Evolutionary conservation across 2,329 filamentous ascomycete species (phyloP).

Genomic region (Parastagonospora nodorum): DNA sequence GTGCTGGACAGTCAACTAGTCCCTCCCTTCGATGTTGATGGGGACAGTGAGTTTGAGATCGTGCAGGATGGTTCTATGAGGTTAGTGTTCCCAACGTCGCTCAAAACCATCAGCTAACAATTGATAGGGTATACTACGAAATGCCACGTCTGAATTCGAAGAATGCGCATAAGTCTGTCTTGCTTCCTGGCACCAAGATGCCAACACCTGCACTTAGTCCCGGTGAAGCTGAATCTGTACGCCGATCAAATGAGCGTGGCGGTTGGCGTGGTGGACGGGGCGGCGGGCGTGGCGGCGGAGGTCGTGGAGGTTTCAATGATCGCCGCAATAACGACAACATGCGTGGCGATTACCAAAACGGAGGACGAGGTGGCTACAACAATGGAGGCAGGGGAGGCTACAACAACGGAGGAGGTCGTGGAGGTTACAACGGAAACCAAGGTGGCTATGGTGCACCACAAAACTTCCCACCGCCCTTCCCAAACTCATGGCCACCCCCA

Average conservation of each 20-base stretch:
- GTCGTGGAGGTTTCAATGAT: conserved; percentile 42
- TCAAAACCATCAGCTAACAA: conserved; percentile 33
- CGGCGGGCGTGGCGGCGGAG: conserved; percentile 18
- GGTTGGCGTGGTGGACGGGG: conserved; percentile 34
- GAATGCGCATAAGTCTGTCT: conserved; percentile 88
- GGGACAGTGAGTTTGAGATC: conserved; percentile 34
- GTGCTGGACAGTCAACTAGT: conserved; percentile 81
- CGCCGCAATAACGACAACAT: conserved; percentile 24
- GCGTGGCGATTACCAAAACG: conserved; percentile 23
- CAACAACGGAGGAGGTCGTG: conserved; percentile 19
- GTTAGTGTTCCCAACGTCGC: conserved; percentile 55
- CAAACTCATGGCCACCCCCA: conserved; percentile 22
- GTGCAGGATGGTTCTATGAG: conserved; percentile 73
- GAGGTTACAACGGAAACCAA: conserved; percentile 23
- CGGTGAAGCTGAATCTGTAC: conserved; percentile 70
- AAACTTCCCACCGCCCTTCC: conserved; percentile 23
- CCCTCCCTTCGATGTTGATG: conserved; percentile 73
- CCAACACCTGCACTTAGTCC: conserved; percentile 71
- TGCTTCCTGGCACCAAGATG: conserved; percentile 81
- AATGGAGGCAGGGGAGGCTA: conserved; percentile 21
- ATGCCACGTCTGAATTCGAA: conserved; percentile 68
- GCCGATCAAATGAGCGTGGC: conserved; percentile 66
- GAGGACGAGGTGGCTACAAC: conserved; percentile 32
- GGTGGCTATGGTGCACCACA: conserved; percentile 27
- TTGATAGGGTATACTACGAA: conserved; percentile 76